Evolutionary conservation across 345 rosid genomes (phyloP), one percentile per base, ranked within the genome.

Genomic region (Gossypium stocksii): DNA sequence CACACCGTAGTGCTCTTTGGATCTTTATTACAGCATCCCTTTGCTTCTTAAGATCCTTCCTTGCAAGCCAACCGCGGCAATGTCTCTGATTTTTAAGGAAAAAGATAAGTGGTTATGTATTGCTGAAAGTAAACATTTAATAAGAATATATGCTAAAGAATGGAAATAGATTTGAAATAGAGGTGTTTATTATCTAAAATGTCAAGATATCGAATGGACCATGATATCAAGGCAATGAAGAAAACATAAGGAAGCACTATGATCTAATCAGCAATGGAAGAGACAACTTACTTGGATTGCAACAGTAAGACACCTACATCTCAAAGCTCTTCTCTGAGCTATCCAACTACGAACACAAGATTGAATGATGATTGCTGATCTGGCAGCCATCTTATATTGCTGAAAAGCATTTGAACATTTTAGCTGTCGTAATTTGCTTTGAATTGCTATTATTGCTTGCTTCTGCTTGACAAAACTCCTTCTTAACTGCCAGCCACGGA

Each of bases 341-440:
- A 87, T 83, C 93, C 93, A 86, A 71, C 91, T 75, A 72, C 92
- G 96, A 49, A 79, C 79, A 74, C 72, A 78, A 84, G 90, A 82
- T 77, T 94, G 97, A 71, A 93, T 80, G 48, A 75, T 14, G 64
- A 84, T 80, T 67, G 93, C 89, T 10, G 96, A 85, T 56, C 64
- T 80, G 29, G 75, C 68, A 66, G 81, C 78, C 29, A 75, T 75
- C 70, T 77, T 86, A 22, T 82, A 80, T 65, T 77, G 75, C 19
- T 73, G 78, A 59, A 75, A 82, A 54, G 72, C 73, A 75, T 74
- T 84, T 71, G 53, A 53, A 77, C 78, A 78, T 73, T 75, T 85
- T 66, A 78, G 74, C 34, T 72, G 11, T 59, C 86, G 77, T 43
- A 79, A 78, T 74, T 75, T 22, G 45, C 80, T 74, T 79, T 87